A percentile compares a stretch with the other conserved stretches of the same genome.
Evolutionary conservation across 495 filamentous ascomycete species (phyloP).

Genomic region (Tuber microsphaerosporum): DNA sequence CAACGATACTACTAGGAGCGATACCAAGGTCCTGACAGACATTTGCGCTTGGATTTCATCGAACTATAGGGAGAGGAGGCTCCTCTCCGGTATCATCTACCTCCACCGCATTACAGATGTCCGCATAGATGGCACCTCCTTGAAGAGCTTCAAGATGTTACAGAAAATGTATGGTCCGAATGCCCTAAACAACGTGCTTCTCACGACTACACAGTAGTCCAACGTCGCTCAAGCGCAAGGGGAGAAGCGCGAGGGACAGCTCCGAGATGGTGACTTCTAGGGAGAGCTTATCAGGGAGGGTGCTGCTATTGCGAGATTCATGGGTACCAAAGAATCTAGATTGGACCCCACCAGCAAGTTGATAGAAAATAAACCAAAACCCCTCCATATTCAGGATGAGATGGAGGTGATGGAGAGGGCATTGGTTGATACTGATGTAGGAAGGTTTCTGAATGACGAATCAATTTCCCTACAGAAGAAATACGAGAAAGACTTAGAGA

Average conservation of each 20-base stretch:
- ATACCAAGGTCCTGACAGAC: constrained; percentile 44
- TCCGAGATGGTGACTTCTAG: not conserved
- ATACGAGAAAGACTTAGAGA: constrained; percentile 21
- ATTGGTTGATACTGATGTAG: constrained; percentile 43
- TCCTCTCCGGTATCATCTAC: constrained; percentile 27
- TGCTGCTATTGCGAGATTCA: no score
- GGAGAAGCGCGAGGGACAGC: constrained; percentile 15
- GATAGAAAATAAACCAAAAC: constrained; percentile 18
- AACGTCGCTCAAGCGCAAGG: constrained; percentile 24
- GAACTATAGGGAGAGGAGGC: constrained; percentile 32
- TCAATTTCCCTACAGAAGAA: constrained; percentile 12
- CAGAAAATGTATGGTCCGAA: constrained; percentile 43
- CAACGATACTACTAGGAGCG: constrained; percentile 6
- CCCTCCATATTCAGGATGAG: constrained; percentile 44
- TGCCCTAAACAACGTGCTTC: no score
- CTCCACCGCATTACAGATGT: constrained; percentile 48
- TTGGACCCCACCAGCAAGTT: constrained; percentile 27
- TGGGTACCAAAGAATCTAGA: no score
- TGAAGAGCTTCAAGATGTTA: constrained; percentile 45
- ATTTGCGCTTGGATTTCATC: constrained; percentile 41
- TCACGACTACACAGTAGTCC: not conserved
- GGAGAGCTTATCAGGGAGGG: no score
- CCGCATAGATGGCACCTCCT: constrained; percentile 44
- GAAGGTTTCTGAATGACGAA: constrained; percentile 39
- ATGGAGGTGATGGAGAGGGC: no score